phyloP scores from a whole-genome alignment of 2,329 filamentous ascomycete species.

The Trichoderma polysporum region DNA sequence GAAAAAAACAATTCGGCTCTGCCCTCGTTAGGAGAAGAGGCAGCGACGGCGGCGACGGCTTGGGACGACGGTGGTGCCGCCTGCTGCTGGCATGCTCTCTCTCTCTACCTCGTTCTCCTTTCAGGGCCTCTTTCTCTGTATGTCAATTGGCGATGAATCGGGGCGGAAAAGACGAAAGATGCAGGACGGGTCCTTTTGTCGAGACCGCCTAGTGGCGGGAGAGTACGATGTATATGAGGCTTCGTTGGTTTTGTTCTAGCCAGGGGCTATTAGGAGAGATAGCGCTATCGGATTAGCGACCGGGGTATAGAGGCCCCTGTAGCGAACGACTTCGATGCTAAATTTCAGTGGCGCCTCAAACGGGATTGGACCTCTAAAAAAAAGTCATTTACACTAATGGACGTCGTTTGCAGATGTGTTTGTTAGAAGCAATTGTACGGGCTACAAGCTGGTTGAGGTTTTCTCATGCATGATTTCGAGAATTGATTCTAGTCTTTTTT shows the following conservation, averaged over 20 bases:
- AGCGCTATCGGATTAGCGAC: neutral
- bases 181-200: neutral
- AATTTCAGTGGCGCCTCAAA: neutral
- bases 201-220: neutral
- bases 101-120: neutral
- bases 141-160: neutral
- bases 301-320: neutral
- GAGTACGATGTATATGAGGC: neutral
- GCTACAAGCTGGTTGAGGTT: neutral
- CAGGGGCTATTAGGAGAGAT: neutral
- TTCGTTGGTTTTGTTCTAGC: neutral
- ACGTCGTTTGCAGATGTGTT: too few relatives aligned
- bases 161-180: neutral
- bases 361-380: neutral
- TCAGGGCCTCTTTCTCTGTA: neutral
- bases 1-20: neutral
- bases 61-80: slow-evolving; percentile 11
- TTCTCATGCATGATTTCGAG: neutral
- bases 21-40: slow-evolving; percentile 2
- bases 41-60: neutral
- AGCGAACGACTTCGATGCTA: neutral
- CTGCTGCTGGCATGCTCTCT: slow-evolving; percentile 16
- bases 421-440: neutral
- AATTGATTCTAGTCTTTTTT: neutral
- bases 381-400: too few relatives aligned